Percentiles rank a stretch among this genome's conserved stretches.
Evolutionary conservation across 2,329 filamentous ascomycete genomes (phyloP).

Genomic region (Claviceps maximensis): DNA sequence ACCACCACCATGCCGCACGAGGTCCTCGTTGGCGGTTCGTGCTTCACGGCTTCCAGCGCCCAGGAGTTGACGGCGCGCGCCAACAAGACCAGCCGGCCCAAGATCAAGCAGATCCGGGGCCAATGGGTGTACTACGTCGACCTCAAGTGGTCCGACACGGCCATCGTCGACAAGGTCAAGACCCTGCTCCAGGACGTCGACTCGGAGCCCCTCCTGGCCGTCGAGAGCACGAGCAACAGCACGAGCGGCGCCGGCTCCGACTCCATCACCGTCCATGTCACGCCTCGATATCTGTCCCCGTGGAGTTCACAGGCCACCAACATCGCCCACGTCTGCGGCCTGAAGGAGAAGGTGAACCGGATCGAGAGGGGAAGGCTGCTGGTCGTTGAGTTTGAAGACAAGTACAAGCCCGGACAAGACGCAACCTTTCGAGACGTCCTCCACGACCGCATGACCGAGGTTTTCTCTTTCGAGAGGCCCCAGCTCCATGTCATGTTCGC

Average conservation of each 20-base stretch:
- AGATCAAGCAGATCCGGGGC: constrained; percentile 36
- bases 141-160: constrained; percentile 33
- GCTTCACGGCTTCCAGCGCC: constrained; percentile 34
- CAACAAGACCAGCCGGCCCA: constrained; percentile 28
- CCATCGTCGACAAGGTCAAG: constrained; percentile 31
- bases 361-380: constrained; percentile 81
- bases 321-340: constrained; percentile 82
- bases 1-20: constrained; percentile 20
- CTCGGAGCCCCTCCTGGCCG: constrained; percentile 13
- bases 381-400: constrained; percentile 47
- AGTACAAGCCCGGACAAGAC: constrained; percentile 27
- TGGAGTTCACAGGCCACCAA: constrained; percentile 96
- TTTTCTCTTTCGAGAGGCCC: constrained; percentile 52
- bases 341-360: constrained; percentile 55
- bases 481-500: constrained; percentile 67
- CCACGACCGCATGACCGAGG: constrained; percentile 94
- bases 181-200: constrained; percentile 31
- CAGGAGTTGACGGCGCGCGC: constrained; percentile 31
- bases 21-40: constrained; percentile 29
- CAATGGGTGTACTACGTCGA: constrained; percentile 56
- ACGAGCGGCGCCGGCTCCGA: constrained; percentile 32
- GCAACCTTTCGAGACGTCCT: constrained; percentile 56
- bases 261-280: constrained; percentile 52
- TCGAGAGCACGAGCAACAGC: constrained; percentile 18
- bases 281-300: constrained; percentile 78